These are phyloP conservation scores for thale cress (Arabidopsis thaliana) DNA, from an alignment of 345 rosid genomes.

Conservation along the genomic window DNA sequence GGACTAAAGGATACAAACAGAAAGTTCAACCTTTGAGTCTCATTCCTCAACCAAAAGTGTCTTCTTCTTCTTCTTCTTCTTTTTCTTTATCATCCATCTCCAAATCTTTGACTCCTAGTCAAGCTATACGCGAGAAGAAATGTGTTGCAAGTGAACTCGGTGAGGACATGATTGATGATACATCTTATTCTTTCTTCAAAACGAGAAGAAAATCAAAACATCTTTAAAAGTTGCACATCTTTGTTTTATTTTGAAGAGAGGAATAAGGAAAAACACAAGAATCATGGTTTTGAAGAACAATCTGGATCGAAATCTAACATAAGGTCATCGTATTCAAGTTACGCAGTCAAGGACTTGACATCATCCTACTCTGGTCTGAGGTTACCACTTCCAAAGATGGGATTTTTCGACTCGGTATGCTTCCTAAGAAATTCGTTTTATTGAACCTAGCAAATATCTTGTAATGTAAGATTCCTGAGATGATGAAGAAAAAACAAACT, in stretches of 20 bases:
- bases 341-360: constrained; percentile 17
- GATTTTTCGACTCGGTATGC: constrained; percentile 41
- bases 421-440: not conserved
- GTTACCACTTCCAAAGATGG: constrained; percentile 42
- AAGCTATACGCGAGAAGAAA: constrained; percentile 33
- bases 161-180: constrained; percentile 30
- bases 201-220: not conserved
- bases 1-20: constrained; percentile 9
- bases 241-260: constrained; percentile 17
- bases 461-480: not conserved
- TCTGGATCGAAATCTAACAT: constrained; percentile 31
- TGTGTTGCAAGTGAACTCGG: constrained; percentile 22
- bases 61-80: not conserved
- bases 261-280: constrained; percentile 22
- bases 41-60: constrained; percentile 35
- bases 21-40: constrained; percentile 29
- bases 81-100: constrained; percentile 12
- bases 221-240: not conserved
- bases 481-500: constrained; percentile 7
- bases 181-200: not conserved
- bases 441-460: not conserved
- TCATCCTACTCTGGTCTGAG: constrained; percentile 36
- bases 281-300: constrained; percentile 28
- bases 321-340: constrained; percentile 28
- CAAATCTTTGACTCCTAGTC: constrained; percentile 30